Evolutionary conservation across 116 monocot species (phyloP), one percentile per base, ranked within the genome.

Genomic region (Cymodocea nodosa): DNA sequence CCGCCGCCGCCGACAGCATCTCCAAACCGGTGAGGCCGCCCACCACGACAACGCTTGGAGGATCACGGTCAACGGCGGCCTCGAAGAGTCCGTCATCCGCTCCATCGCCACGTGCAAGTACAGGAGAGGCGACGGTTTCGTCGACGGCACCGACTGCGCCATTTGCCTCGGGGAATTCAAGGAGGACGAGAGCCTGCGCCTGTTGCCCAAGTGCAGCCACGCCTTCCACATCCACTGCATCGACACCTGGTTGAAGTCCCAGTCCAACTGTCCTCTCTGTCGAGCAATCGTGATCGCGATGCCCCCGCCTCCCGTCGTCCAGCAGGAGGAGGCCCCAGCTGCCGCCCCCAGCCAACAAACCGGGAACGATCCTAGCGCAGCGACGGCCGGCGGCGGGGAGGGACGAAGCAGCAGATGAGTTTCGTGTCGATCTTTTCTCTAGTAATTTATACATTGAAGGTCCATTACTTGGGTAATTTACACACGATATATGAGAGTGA

Each of bases 151-250:
- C 2, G 94, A 94, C 51, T 89, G 94, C 77, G 74, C 94, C 14
- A 89, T 94, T 5, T 94, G 94, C 64, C 78, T 86, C 2, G 62
- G 75, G 25, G 94, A 94, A 78, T 94, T 94, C 64, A 22, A 48
- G 36, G 94, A 94, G 14, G 94, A 76, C 7, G 94, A 94, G 70
- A 77, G 66, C 34, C 86, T 94, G n/a, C 75, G 94, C 4, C 66
- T 94, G 62, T 80, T 89, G 8, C 94, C 94, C 44, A 89, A 94
- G 56, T 89, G 94, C 60, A 65, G 75, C 58, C 94, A 94, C 50
- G 89, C 89, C 1, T 94, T 89, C 67, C 94, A 94, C n/a, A 50
- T 94, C 37, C 75, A 66, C 15, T 89, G 94, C 76, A 89, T 94
- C 56, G 94, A 94, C 39, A 80, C 82, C 0, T 89, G 89, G 89